Percentiles rank a stretch among this genome's conserved stretches.
Evolutionary conservation across 2,329 filamentous ascomycete genomes (phyloP).

Genomic region (Sphaerulina vaccinii): DNA sequence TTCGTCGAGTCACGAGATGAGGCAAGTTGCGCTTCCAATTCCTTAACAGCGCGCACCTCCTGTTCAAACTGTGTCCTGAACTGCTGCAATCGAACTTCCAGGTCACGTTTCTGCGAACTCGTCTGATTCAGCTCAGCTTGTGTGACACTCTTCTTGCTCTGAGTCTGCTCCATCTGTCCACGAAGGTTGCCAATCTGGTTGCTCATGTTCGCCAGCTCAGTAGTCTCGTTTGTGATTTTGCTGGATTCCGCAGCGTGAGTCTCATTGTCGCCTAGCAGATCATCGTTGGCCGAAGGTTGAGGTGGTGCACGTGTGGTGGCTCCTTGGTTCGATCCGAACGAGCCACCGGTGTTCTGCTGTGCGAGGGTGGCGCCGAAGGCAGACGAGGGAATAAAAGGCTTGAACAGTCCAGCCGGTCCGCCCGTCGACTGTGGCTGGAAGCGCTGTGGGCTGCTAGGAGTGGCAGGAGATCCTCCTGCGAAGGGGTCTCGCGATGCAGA

Average conservation of each 20-base stretch:
- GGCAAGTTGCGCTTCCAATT: slow-evolving; percentile 78
- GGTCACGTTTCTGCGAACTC: slow-evolving; percentile 84
- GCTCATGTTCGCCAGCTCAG: slow-evolving; percentile 90
- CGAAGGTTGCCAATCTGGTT: slow-evolving; percentile 90
- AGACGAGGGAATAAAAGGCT: slow-evolving; percentile 88
- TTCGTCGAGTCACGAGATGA: slow-evolving; percentile 75
- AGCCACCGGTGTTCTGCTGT: slow-evolving; percentile 70
- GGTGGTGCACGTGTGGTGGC: slow-evolving; percentile 28
- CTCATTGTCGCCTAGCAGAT: slow-evolving; percentile 87
- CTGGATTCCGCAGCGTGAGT: slow-evolving; percentile 71
- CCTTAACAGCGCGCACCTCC: slow-evolving; percentile 81
- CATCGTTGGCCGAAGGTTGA: slow-evolving; percentile 55
- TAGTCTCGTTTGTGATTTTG: slow-evolving; percentile 83
- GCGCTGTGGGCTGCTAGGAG: slow-evolving; percentile 53
- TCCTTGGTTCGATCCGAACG: slow-evolving; percentile 36
- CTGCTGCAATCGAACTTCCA: slow-evolving; percentile 83
- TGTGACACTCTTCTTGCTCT: slow-evolving; percentile 72
- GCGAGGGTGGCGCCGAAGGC: slow-evolving; percentile 84
- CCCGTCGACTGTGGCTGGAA: slow-evolving; percentile 30
- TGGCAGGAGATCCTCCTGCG: slow-evolving; percentile 49
- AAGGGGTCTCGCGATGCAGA: slow-evolving; percentile 65
- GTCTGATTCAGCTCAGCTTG: slow-evolving; percentile 82
- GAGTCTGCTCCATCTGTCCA: slow-evolving; percentile 91
- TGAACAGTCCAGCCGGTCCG: slow-evolving; percentile 61
- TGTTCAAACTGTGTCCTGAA: slow-evolving; percentile 88